Evolutionary conservation across 768 basidiomycete genomes (phyloP), one percentile per base, ranked within the genome.

Genomic region (Hypholoma sublateritium): DNA sequence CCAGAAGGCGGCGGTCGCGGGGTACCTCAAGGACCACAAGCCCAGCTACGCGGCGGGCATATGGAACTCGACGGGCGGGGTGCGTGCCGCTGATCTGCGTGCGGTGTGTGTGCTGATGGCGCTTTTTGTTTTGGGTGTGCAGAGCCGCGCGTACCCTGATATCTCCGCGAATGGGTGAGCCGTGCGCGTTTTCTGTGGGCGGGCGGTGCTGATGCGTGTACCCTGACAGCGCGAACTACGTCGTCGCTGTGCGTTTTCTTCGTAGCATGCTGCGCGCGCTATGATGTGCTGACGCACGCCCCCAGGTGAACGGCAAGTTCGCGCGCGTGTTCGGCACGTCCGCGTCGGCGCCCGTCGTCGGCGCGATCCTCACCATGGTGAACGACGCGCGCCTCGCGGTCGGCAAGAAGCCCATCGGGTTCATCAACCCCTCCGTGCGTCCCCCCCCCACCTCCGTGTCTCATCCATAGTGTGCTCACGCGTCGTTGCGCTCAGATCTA

Each of bases 141-240:
- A 67, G 65, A 77, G 77, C 28, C 79, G 80, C 45, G 78, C 62
- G 1, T 82, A 73, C 69, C 81, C 82, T 21, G 80, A 82, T 67
- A 67, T 81, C 48, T 66, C 77, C 16, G 77, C 81, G 0, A 76
- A 75, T 65, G 72, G 72, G 74, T 71, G 56, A 24, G 61, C 63
- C 35, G n/a, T 53, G 8, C 45, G 17, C 44, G 25, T 44, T 42
- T 14, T 1, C 16, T n/a, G 6, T 1, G 41, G 41, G 8, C 14
- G 19, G 16, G 19, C 16, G 17, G 41, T 28, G 25, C 25, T 32
- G 28, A 32, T 32, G 28, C 6, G 28, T 32, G 28, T 45, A 4
- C 5, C 14, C 12, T 50, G 24, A 56, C 48, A 75, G 79, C 0
- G 69, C 77, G 34, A 74, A 76, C 53, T 82, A 80, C 66, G 74